These are phyloP conservation scores for Talaromyces funiculosus DNA, from an alignment of 2,329 filamentous ascomycete species.

Conservation along the genomic window DNA sequence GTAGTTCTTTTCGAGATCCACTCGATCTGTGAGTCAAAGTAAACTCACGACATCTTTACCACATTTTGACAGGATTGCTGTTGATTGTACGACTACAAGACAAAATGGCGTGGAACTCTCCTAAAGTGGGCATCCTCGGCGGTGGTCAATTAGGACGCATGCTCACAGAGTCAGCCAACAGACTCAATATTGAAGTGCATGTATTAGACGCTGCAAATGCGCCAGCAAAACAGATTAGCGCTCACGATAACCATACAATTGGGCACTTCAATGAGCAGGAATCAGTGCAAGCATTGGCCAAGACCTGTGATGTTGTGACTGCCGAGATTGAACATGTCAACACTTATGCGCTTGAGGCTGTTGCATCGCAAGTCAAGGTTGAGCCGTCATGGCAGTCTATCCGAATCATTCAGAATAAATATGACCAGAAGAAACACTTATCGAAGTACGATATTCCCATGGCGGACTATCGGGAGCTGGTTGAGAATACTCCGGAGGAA, in stretches of 20 bases:
- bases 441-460: constrained; percentile 62
- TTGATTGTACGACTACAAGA: background rate
- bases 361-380: constrained; percentile 61
- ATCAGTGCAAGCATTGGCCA: constrained; percentile 73
- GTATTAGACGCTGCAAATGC: constrained; percentile 71
- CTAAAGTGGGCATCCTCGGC: constrained; percentile 49
- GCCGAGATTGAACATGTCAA: constrained; percentile 96
- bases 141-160: constrained; percentile 82
- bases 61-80: background rate
- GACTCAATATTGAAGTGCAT: constrained; percentile 70
- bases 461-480: constrained; percentile 63
- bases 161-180: constrained; percentile 81
- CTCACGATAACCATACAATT: constrained; percentile 65
- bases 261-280: constrained; percentile 83
- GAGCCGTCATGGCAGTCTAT: constrained; percentile 84
- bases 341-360: constrained; percentile 80
- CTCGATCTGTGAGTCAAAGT: constrained; percentile 3
- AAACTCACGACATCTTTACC: background rate
- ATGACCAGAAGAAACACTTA: constrained; percentile 77
- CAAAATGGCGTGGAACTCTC: constrained; percentile 35
- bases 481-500: constrained; percentile 53
- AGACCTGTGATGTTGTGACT: constrained; percentile 71
- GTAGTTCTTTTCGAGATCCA: constrained; percentile 12
- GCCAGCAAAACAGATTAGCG: constrained; percentile 81
- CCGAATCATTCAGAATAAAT: constrained; percentile 90